Evolutionary conservation across 768 basidiomycete genomes (phyloP).

Genomic region (Xerocomus spinulosus): DNA sequence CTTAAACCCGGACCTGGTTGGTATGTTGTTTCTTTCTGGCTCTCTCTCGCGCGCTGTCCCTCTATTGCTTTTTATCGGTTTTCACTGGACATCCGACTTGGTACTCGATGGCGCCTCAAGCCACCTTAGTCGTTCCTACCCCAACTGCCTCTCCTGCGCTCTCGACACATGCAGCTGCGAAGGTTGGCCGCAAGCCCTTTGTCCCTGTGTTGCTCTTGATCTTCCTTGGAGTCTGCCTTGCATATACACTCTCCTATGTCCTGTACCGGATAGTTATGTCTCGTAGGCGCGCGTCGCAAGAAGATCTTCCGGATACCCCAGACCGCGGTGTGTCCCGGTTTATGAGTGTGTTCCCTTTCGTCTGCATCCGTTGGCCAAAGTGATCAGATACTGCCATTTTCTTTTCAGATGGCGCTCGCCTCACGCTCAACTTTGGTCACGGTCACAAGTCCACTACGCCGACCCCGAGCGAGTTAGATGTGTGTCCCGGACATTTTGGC

Average conservation of each 20-base stretch:
- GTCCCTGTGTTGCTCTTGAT: constrained; percentile 19
- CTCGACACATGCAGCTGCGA: constrained; percentile 1
- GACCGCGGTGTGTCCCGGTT: constrained; percentile 24
- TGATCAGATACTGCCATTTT: no score
- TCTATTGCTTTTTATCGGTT: constrained; percentile 4
- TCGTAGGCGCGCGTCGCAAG: constrained; percentile 10
- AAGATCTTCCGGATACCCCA: constrained; percentile 16
- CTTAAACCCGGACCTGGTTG: constrained; percentile 2
- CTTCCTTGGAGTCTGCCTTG: constrained; percentile 25
- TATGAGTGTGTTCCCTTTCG: constrained; percentile 20
- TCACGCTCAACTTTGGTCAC: constrained; percentile 19
- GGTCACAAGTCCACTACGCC: not conserved
- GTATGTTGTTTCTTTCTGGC: constrained; percentile 11
- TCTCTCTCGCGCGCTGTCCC: constrained; percentile 8
- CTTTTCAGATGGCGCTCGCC: constrained; percentile 21
- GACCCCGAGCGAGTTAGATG: constrained; percentile 3
- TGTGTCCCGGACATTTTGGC: constrained; percentile 5
- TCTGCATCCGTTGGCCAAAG: no score
- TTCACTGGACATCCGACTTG: constrained; percentile 1
- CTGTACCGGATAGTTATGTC: constrained; percentile 25
- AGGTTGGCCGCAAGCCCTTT: constrained; percentile 2
- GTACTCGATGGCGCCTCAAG: constrained; percentile 23
- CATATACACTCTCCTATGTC: constrained; percentile 23
- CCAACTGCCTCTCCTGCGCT: constrained; percentile 1
- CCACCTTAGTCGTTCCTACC: constrained; percentile 1